Evolutionary conservation across 2,329 filamentous ascomycete species (phyloP), one percentile per base, ranked within the genome.

Genomic region (Cercospora sesami): DNA sequence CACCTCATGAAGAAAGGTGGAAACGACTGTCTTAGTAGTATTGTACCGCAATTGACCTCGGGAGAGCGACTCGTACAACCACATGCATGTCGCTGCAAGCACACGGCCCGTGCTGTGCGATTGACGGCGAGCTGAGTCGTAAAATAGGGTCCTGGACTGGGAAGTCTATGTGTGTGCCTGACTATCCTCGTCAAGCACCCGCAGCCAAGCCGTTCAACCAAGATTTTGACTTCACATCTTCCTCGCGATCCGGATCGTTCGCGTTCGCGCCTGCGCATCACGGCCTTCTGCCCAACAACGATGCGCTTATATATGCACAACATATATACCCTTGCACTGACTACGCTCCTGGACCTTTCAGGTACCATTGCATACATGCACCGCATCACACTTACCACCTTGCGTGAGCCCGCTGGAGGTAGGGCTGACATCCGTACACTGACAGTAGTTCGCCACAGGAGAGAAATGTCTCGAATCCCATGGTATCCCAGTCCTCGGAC

Each of bases 81-180:
- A 64, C 62, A 64, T 64, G 31, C 62, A 26, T 45, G 21, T 33
- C 31, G 62, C 62, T 64, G 62, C 62, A 55, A 64, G 51, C 62
- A 26, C 30, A 58, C 48, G 62, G 51, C 28, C 62, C 62, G 62
- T 39, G 62, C 62, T 42, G 16, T 28, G 21, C 21, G n/a, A 42
- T 21, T 58, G 33, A 64, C 62, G 55, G 31, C 28, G 5, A 48
- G 21, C 48, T 64, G 62, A 64, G n/a, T 64, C 62, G 62, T 21
- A n/a, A 51, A 51, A 18, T 58, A 18, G 57, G 62, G 62, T 31
- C 57, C 62, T 42, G n/a, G 4, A 39, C 45, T 21, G 12, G 48
- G n/a, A 58, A 16, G 31, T 51, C 28, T 51, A 23, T 23, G 42
- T 14, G 18, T 23, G 45, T 51, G 45, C 45, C 45, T 51, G 21